Base-by-base conservation (phyloP, 139 green algal species). In the Picochlorum sp. region DNA sequence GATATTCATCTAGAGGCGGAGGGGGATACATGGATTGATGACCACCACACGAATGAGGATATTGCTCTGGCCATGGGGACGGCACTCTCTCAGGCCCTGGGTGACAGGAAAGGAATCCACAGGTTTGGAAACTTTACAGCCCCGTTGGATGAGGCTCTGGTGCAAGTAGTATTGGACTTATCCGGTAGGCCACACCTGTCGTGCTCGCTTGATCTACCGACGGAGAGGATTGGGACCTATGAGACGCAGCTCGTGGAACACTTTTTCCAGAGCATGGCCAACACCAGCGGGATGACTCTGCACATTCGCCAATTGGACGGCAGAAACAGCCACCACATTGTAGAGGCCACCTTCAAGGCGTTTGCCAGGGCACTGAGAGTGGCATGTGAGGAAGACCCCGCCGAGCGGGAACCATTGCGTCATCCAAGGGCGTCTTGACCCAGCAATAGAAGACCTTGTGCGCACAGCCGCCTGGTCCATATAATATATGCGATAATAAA, bases 21-120 rank as follows among this genome's bases (percentile, higher is more conserved):
- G 30, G 94, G 94, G 5, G 94, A 99, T 72, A 92, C 83, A 3
- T 95, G 87, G 84, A 98, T 99, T 61, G 94, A 99, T 71, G 94
- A 99, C 75, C 94, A 99, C 75, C 94, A 99, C 88, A 98, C 94
- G 20, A 92, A 92, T 56, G 94, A 99, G 68, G 94, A 99, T 71
- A 91, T 98, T 15, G 86, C 80, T 1, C 63, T 94, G n/a, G 85
- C 86, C 1, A 59, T 94, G 4, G 85, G 85, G 15, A 60, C 45
- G 1, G 85, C 85, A 6, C 44, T 89, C 4, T 69, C 81, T 9
- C 72, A 95, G 62, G 92, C 92, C 0, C 79, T 98, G 37, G 92
- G 92, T 0, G 90, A 97, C 69, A 69, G 92, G 4, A 95, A 94
- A 67, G 92, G 92, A 56, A 98, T 98, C 64, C 74, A 92, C 66